These are phyloP conservation scores for Triglochin maritima DNA, from an alignment of 106 monocot genomes.

Conservation along the genomic window DNA sequence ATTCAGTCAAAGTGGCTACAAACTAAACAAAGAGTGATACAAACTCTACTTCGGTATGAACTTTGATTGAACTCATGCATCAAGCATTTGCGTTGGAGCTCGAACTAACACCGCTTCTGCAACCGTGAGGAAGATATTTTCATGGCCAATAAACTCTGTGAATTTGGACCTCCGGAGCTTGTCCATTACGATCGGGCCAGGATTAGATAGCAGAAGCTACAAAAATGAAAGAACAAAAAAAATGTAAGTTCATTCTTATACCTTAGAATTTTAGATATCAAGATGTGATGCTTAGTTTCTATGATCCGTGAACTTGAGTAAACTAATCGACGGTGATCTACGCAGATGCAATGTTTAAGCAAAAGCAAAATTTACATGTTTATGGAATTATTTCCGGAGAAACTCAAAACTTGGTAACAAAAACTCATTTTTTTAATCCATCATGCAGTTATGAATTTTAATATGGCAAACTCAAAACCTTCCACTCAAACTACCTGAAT, in stretches of 20 bases:
- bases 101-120: conserved; percentile 45
- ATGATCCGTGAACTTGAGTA: neutral
- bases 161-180: conserved; percentile 44
- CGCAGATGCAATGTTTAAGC: too few relatives aligned
- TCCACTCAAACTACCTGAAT: conserved; percentile 31
- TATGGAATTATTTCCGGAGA: too few relatives aligned
- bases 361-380: too few relatives aligned
- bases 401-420: too few relatives aligned
- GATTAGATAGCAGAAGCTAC: conserved; percentile 66
- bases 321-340: neutral
- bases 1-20: too few relatives aligned
- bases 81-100: conserved; percentile 4
- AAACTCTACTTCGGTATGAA: too few relatives aligned
- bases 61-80: neutral
- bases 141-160: conserved; percentile 40
- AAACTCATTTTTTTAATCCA: too few relatives aligned
- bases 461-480: neutral
- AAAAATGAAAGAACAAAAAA: neutral
- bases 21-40: too few relatives aligned
- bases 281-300: neutral
- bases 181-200: conserved; percentile 47
- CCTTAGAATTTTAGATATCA: neutral
- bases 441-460: too few relatives aligned
- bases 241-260: neutral
- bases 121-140: conserved; percentile 66